Conservation (phyloP, 148 eudicot genomes). For the Nepenthes gracilis region DNA sequence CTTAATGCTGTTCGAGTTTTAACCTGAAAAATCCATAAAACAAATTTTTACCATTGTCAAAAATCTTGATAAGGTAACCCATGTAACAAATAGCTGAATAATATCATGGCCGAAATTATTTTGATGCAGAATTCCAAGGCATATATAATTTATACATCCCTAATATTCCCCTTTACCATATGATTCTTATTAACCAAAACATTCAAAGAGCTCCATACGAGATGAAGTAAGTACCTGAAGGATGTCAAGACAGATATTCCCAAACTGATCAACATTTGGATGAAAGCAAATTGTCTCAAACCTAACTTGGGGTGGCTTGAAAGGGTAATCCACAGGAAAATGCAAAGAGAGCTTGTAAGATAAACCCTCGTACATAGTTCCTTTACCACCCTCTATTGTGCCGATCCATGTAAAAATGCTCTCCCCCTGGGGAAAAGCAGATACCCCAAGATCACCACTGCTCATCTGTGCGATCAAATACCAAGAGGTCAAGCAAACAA, state of each 20-base stretch:
- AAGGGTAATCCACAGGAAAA: conserved; percentile 45
- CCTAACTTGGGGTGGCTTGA: conserved; percentile 58
- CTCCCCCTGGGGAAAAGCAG: conserved; percentile 67
- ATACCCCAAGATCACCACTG: conserved; percentile 45
- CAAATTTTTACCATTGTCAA: too few relatives aligned
- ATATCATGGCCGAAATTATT: too few relatives aligned
- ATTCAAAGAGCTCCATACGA: background rate
- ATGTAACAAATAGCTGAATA: too few relatives aligned
- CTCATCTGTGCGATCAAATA: conserved; percentile 26
- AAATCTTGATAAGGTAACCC: too few relatives aligned
- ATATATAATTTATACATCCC: background rate
- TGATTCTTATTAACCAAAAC: too few relatives aligned
- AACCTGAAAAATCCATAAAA: too few relatives aligned
- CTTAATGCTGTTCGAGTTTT: too few relatives aligned
- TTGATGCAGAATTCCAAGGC: background rate
- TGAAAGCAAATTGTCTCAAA: conserved; percentile 62
- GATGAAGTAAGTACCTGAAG: conserved; percentile 38
- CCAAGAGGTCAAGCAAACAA: background rate
- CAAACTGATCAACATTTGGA: conserved; percentile 55
- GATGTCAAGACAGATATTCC: conserved; percentile 55
- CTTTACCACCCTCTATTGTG: conserved; percentile 51
- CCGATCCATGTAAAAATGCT: conserved; percentile 51
- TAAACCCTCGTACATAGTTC: conserved; percentile 43
- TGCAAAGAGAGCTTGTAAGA: conserved; percentile 48
- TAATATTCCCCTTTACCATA: background rate